phyloP scores from a whole-genome alignment of 2,329 filamentous ascomycete genomes.

The Madurella fahalii region DNA sequence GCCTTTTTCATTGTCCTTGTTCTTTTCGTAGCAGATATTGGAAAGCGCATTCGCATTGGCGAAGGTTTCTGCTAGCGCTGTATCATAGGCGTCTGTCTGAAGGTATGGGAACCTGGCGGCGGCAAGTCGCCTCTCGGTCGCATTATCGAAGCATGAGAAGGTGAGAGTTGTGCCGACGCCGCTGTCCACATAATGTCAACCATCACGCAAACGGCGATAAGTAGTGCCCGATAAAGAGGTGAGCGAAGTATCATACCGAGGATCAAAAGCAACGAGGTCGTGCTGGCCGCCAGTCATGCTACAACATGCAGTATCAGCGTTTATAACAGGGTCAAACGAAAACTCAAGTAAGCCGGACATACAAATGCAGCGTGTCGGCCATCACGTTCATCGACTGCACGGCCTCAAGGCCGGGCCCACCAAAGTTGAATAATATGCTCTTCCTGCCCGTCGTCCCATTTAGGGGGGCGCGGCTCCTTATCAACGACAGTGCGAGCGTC shows the following conservation, averaged over 20 bases:
- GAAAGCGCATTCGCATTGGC: not conserved
- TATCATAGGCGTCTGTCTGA: not conserved
- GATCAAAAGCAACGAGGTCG: conserved; percentile 8
- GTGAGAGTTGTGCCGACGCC: conserved; percentile 4
- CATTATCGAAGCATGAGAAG: conserved; percentile 6
- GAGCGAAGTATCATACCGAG: not conserved
- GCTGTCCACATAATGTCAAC: not conserved
- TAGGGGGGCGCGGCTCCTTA: conserved; percentile 3
- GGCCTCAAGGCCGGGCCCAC: conserved; percentile 5
- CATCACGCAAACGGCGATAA: no score
- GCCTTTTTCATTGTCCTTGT: not conserved
- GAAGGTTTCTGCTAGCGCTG: conserved; percentile 1
- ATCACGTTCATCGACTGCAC: not conserved
- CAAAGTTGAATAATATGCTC: conserved; percentile 13
- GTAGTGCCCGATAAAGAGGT: no score
- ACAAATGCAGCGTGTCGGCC: conserved; percentile 1
- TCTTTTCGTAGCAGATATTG: not conserved
- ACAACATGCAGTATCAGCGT: no score
- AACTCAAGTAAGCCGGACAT: no score
- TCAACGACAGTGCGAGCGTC: conserved; percentile 1
- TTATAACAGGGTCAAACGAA: no score
- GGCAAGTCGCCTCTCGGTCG: not conserved
- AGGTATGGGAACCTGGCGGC: not conserved
- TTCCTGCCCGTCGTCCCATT: not conserved
- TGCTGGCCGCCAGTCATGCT: conserved; percentile 10